A percentile compares a stretch with the other conserved stretches of the same genome.
Evolutionary conservation across 225 moss, liverwort and hornwort species (phyloP).

Genomic region (Bryum argenteum): DNA sequence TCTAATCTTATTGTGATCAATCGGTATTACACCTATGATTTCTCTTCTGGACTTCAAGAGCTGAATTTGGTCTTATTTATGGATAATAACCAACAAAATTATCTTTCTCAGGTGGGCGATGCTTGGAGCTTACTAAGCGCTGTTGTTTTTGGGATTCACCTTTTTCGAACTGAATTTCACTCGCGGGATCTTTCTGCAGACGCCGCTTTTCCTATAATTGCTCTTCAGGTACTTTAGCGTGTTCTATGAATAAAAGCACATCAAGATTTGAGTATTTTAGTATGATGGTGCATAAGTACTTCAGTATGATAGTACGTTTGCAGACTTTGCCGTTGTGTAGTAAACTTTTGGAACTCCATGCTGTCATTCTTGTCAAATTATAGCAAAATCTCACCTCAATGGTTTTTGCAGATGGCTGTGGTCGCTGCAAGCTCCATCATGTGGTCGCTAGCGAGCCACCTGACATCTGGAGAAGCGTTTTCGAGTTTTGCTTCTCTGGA

Average conservation of each 20-base stretch:
- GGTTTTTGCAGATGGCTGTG: slow-evolving; percentile 56
- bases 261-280: background rate
- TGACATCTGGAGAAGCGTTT: slow-evolving; percentile 42
- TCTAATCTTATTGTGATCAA: background rate
- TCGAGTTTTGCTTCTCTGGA: slow-evolving; percentile 37
- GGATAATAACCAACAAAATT: background rate
- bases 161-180: slow-evolving; percentile 69
- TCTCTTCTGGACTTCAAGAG: background rate
- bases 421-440: slow-evolving; percentile 55
- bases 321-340: slow-evolving; percentile 1
- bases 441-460: slow-evolving; percentile 61
- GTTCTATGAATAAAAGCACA: background rate
- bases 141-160: slow-evolving; percentile 70
- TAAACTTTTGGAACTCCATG: slow-evolving; percentile 5
- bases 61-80: background rate
- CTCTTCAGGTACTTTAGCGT: slow-evolving; percentile 59
- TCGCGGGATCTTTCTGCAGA: slow-evolving; percentile 38
- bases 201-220: slow-evolving; percentile 46
- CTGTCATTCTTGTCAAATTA: slow-evolving; percentile 1
- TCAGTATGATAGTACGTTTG: background rate
- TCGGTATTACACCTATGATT: background rate
- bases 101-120: slow-evolving; percentile 55
- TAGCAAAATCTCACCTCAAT: background rate
- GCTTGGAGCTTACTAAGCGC: slow-evolving; percentile 80
- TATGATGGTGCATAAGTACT: background rate